Percentiles rank a stretch among this genome's conserved stretches.
Conservation (phyloP, 2,329 filamentous ascomycete species). For the Trichoderma sp. region DNA sequence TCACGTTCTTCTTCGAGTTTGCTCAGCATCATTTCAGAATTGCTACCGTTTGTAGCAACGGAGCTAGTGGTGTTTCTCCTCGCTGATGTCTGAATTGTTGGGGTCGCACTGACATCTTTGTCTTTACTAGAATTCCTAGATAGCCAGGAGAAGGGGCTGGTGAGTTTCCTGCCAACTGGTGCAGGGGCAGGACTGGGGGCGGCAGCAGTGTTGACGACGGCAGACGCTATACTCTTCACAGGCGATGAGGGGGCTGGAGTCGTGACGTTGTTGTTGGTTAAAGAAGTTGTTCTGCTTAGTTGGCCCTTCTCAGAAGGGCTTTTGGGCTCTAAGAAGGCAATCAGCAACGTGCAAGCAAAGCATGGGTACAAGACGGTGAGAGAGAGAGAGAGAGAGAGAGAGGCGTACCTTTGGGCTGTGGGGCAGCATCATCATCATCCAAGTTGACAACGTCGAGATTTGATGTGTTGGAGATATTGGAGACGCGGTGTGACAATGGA, state of each 20-base stretch:
- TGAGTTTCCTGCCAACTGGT: constrained; percentile 68
- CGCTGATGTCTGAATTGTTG: constrained; percentile 49
- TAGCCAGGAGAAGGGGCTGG: constrained; percentile 85
- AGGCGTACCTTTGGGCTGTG: constrained; percentile 39
- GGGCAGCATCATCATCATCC: constrained; percentile 58
- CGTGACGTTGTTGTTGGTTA: constrained; percentile 71
- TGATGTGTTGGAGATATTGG: constrained; percentile 50
- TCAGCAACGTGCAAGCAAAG: constrained; percentile 27
- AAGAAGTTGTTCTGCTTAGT: constrained; percentile 59
- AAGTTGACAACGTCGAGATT: constrained; percentile 66
- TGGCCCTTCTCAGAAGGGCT: constrained; percentile 42
- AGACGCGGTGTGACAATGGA: constrained; percentile 47
- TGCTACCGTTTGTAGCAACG: constrained; percentile 75
- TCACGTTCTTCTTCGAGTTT: constrained; percentile 73
- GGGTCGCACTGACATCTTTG: constrained; percentile 55
- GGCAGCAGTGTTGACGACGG: constrained; percentile 36
- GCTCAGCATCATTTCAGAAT: constrained; percentile 76
- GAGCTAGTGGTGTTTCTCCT: constrained; percentile 78
- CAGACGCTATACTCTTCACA: constrained; percentile 47
- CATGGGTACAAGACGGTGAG: constrained; percentile 3
- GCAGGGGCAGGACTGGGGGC: constrained; percentile 28
- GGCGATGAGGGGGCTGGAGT: constrained; percentile 66
- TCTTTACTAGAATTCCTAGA: constrained; percentile 66
- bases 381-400: not conserved
- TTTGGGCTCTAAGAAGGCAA: constrained; percentile 32